Conservation (phyloP, 2,329 filamentous ascomycete species). For the Sporothrix mexicana region DNA sequence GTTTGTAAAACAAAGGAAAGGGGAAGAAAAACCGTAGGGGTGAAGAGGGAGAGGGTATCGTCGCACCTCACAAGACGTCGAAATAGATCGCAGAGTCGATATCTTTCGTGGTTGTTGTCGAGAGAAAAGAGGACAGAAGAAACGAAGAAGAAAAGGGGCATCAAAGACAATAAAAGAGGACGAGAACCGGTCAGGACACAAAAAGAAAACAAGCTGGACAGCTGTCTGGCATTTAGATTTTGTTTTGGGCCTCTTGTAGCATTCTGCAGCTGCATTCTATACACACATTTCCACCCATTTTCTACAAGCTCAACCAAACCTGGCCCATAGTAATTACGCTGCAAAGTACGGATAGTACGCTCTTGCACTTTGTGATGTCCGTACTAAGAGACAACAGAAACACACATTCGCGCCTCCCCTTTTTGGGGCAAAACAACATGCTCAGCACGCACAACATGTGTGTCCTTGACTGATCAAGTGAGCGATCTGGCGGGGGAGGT, state of each 20-base stretch:
- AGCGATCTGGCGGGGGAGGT: conserved; percentile 1
- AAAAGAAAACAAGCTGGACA: neutral
- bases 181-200: neutral
- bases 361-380: too few species aligned
- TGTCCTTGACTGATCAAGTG: conserved; percentile 3
- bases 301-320: neutral
- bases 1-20: conserved; percentile 30
- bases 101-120: conserved; percentile 59
- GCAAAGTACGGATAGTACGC: too few species aligned
- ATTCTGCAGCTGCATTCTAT: neutral
- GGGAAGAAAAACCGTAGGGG: conserved; percentile 20
- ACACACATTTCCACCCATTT: neutral
- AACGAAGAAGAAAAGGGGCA: conserved; percentile 38
- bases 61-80: conserved; percentile 52
- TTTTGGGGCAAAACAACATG: conserved; percentile 2
- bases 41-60: conserved; percentile 34
- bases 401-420: neutral
- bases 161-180: conserved; percentile 37
- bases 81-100: conserved; percentile 47
- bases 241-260: conserved; percentile 18
- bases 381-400: neutral
- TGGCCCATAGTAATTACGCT: too few species aligned
- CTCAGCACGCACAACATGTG: neutral
- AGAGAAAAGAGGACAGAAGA: conserved; percentile 39
- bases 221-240: neutral